phyloP scores from a whole-genome alignment of 768 basidiomycete species.

The Amanita rimosa region DNA sequence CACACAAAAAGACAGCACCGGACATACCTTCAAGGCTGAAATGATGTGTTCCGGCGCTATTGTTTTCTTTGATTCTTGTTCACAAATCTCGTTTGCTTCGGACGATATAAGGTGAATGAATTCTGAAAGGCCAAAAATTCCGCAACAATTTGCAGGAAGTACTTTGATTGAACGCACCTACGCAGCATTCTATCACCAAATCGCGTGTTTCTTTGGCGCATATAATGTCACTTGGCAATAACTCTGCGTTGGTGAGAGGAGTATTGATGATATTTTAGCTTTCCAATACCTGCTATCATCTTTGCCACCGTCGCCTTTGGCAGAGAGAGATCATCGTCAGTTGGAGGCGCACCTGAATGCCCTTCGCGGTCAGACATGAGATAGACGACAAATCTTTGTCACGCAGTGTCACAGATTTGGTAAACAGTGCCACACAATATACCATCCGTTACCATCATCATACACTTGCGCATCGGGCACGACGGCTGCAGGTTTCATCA shows the following conservation, averaged over 20 bases:
- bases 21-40: constrained; percentile 70
- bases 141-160: background rate
- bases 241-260: constrained; percentile 39
- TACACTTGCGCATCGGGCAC: too few species aligned
- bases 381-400: background rate
- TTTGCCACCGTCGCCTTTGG: constrained; percentile 98
- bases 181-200: constrained; percentile 95
- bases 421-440: background rate
- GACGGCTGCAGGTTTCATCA: too few species aligned
- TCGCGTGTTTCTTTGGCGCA: constrained; percentile 97
- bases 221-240: constrained; percentile 77
- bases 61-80: constrained; percentile 97
- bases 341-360: constrained; percentile 44
- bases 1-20: constrained; percentile 50
- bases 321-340: constrained; percentile 89
- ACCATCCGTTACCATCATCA: too few species aligned
- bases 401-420: background rate
- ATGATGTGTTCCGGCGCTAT: constrained; percentile 98
- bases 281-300: constrained; percentile 74
- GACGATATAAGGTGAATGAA: constrained; percentile 97
- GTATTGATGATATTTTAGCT: constrained; percentile 4
- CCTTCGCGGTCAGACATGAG: constrained; percentile 89
- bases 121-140: constrained; percentile 40
- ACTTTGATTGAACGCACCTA: constrained; percentile 61
- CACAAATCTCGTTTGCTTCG: constrained; percentile 96